Base-by-base conservation (phyloP, 2,329 filamentous ascomycete genomes). In the Dothistroma pini region DNA sequence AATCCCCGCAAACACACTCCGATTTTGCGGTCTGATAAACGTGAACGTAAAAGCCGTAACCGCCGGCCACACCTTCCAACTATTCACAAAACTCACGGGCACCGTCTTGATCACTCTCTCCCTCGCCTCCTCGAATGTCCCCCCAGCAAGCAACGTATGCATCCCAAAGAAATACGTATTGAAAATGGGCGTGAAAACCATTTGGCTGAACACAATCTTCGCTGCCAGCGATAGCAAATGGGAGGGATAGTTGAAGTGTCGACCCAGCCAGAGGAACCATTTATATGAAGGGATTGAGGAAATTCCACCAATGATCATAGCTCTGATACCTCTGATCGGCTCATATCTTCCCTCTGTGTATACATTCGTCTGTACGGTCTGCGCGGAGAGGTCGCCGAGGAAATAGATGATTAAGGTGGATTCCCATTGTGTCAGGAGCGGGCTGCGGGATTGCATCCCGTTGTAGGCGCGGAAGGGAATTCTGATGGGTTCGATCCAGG, bases 41-140 rank as follows among this genome's bases (percentile, higher is more conserved):
- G 89, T 86, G 71, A 97, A 96, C 74, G 83, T 93, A 72, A 97
- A 88, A 0, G 91, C 91, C 14, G 89, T 96, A 16, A 96, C 89
- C 0, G 86, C 86, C 0, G 93, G 93, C 93, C 93, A 97, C 25
- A 97, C 76, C 78, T 96, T 96, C 74, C 87, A 86, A 62, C 88
- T 90, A 74, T 95, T 96, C 71, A 86, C 74, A 71, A 90, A 85
- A 71, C 88, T 92, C 25, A 83, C 81, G 0, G 92, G 91, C 0
- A 96, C 88, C 0, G 92, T 93, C 61, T 86, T 81, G 67, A 83
- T 83, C 61, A 97, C 82, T 56, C 90, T 86, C 69, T 90, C 85
- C 74, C 84, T 83, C 0, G 88, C 84, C 58, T 90, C 88, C 7
- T 77, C 72, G 1, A 86, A 71, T 0, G 81, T 82, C 31, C 89